phyloP scores from a whole-genome alignment of 768 basidiomycete genomes.

The Termitomyces sp. region DNA sequence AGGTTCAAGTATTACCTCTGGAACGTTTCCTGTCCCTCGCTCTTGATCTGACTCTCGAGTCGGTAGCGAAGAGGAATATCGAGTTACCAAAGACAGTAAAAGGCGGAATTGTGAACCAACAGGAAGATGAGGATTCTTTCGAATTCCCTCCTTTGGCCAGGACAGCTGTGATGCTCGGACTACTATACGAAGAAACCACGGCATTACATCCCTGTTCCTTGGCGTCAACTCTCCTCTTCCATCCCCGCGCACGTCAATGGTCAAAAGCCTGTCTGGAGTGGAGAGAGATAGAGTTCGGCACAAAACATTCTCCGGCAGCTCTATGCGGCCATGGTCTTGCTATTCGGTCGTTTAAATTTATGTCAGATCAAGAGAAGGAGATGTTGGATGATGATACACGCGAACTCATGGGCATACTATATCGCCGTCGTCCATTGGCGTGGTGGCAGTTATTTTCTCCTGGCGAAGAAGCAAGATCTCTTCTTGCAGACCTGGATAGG shows the following conservation, averaged over 20 bases:
- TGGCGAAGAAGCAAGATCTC: not conserved
- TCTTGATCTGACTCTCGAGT: not conserved
- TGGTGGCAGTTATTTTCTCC: not conserved
- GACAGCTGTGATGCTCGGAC: not conserved
- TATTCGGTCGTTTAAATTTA: not conserved
- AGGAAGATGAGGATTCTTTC: not conserved
- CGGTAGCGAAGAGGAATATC: not conserved
- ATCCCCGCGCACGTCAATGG: not conserved
- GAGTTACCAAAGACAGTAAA: not conserved
- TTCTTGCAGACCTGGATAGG: not conserved
- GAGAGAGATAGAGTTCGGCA: not conserved
- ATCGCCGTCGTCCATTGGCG: not conserved
- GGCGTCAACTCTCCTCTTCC: not conserved
- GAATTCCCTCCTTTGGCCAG: not conserved
- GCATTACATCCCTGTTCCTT: not conserved
- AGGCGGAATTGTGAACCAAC: not conserved
- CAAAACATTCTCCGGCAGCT: not conserved
- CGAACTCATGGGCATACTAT: not conserved
- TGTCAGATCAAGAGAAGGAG: not conserved
- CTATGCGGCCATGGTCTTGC: not conserved
- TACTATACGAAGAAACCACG: not conserved
- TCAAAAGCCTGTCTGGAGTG: not conserved
- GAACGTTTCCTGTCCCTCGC: not conserved
- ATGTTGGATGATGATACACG: not conserved
- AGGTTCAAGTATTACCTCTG: not conserved